A percentile compares a stretch with the other conserved stretches of the same genome.
Evolutionary conservation across 345 rosid species (phyloP).

Genomic region (Physaria fendleri): DNA sequence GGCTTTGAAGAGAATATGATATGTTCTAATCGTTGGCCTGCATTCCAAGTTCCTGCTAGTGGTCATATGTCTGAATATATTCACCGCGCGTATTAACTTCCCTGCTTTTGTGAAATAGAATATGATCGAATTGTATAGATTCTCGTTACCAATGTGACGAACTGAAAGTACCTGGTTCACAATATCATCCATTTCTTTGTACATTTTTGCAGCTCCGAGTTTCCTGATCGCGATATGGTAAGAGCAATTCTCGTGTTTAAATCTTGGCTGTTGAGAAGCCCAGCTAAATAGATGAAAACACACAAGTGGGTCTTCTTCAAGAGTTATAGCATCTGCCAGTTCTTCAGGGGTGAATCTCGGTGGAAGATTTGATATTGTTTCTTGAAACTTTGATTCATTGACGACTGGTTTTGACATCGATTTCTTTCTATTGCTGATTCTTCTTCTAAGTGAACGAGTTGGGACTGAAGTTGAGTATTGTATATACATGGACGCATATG

Average conservation of each 20-base stretch:
- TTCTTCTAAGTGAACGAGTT: conserved; percentile 55
- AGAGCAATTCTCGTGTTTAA: conserved; percentile 53
- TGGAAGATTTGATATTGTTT: conserved; percentile 48
- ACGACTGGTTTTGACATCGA: conserved; percentile 43
- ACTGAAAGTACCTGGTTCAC: conserved; percentile 72
- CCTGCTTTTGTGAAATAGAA: conserved; percentile 74
- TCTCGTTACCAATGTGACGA: conserved; percentile 57
- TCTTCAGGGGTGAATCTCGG: conserved; percentile 72
- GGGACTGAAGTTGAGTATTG: conserved; percentile 43
- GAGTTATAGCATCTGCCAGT: conserved; percentile 46
- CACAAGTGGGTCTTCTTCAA: conserved; percentile 56
- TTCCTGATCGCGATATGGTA: conserved; percentile 65
- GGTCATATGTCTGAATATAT: conserved; percentile 73
- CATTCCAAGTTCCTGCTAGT: conserved; percentile 50
- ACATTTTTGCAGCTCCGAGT: conserved; percentile 80
- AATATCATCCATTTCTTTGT: conserved; percentile 74
- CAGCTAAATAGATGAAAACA: conserved; percentile 78
- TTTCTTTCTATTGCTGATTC: conserved; percentile 53
- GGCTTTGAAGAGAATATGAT: conserved; percentile 69
- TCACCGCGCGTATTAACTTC: conserved; percentile 78
- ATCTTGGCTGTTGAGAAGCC: conserved; percentile 79
- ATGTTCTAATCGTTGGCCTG: conserved; percentile 66
- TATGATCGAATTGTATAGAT: conserved; percentile 60
- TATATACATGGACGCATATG: conserved; percentile 15
- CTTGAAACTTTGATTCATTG: conserved; percentile 44